Evolutionary conservation across 2,329 filamentous ascomycete genomes (phyloP).

Genomic region (Sphaerostilbella broomeana): DNA sequence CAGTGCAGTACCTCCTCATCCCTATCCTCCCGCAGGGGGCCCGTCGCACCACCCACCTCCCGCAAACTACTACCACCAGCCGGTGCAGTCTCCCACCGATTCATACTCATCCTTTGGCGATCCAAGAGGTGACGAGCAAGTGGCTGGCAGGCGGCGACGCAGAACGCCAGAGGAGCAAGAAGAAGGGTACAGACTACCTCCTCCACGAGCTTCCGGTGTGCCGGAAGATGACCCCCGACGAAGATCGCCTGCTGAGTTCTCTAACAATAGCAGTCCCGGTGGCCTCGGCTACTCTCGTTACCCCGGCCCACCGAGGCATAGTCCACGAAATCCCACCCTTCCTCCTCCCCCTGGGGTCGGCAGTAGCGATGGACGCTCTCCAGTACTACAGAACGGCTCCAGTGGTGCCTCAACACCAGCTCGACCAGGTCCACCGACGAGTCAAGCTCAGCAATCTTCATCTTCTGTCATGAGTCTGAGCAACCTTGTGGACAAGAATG

Average conservation of each 20-base stretch:
- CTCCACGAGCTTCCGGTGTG: conserved; percentile 32
- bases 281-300: conserved; percentile 34
- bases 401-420: conserved; percentile 31
- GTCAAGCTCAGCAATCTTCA: conserved; percentile 13
- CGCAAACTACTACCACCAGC: conserved; percentile 33
- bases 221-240: conserved; percentile 44
- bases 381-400: conserved; percentile 29
- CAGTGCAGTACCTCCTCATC: conserved; percentile 20
- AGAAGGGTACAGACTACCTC: conserved; percentile 39
- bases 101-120: conserved; percentile 35
- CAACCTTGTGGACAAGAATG: conserved; percentile 45
- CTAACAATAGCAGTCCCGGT: conserved; percentile 41
- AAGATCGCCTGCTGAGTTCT: conserved; percentile 45
- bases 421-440: conserved; percentile 20
- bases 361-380: conserved; percentile 30
- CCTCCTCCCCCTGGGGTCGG: conserved; percentile 23
- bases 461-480: conserved; percentile 48
- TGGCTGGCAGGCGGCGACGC: conserved; percentile 28
- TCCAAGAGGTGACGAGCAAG: conserved; percentile 26
- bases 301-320: conserved; percentile 29
- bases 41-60: conserved; percentile 27
- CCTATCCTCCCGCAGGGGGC: conserved; percentile 15
- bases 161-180: conserved; percentile 34
- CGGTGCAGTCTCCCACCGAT: conserved; percentile 39
- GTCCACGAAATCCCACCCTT: conserved; percentile 33